Percentiles rank a stretch among this genome's conserved stretches.
Conservation (phyloP, 805 yeast genomes). For the Hyphopichia homilentoma region DNA sequence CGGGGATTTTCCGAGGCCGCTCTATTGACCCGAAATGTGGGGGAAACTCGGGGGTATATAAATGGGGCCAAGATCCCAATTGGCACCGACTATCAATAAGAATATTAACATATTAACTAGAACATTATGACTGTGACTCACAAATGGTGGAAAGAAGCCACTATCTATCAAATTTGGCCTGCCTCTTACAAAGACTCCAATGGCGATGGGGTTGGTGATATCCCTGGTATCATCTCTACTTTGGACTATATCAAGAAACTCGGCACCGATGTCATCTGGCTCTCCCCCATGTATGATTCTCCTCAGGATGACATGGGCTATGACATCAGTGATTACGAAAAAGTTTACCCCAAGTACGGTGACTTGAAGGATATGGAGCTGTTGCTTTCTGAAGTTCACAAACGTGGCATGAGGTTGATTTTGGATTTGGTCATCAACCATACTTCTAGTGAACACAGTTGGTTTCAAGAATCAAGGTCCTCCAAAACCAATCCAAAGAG, state of each 20-base stretch:
- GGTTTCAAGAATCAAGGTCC: constrained; percentile 55
- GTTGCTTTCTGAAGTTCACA: constrained; percentile 44
- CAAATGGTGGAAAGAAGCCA: constrained; percentile 55
- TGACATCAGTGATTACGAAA: constrained; percentile 53
- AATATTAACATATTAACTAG: too few relatives aligned
- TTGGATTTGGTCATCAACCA: constrained; percentile 59
- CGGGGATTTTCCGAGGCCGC: too few relatives aligned
- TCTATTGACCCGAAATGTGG: too few relatives aligned
- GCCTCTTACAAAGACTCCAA: constrained; percentile 58
- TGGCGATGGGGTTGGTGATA: constrained; percentile 58
- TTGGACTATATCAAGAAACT: constrained; percentile 48
- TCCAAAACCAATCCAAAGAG: constrained; percentile 51
- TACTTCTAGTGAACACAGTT: constrained; percentile 51
- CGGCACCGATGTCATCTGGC: constrained; percentile 53
- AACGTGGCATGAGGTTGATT: constrained; percentile 48
- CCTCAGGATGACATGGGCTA: constrained; percentile 65
- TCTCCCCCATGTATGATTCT: constrained; percentile 55
- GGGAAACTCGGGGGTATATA: too few relatives aligned
- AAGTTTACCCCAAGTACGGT: constrained; percentile 50
- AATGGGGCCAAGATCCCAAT: too few relatives aligned
- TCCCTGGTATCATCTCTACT: constrained; percentile 49
- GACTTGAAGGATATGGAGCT: constrained; percentile 49
- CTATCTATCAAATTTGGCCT: constrained; percentile 58
- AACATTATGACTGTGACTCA: constrained; percentile 13
- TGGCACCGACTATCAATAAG: too few relatives aligned